Conservation (phyloP, 768 basidiomycete species). For the Boletus reticulatus region DNA sequence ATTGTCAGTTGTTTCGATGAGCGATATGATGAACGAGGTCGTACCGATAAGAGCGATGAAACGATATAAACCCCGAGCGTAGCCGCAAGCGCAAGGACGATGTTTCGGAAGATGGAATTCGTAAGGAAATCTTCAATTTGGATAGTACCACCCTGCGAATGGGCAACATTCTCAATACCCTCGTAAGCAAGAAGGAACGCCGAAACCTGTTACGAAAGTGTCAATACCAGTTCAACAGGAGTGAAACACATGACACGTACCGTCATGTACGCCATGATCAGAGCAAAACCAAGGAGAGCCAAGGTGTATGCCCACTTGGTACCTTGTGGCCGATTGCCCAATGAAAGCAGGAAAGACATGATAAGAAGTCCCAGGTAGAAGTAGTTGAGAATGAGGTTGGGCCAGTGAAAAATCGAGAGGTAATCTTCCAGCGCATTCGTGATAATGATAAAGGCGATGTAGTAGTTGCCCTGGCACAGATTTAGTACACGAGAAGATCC, state of each 20-base stretch:
- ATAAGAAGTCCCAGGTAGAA: constrained; percentile 85
- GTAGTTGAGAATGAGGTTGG: constrained; percentile 81
- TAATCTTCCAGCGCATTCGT: constrained; percentile 66
- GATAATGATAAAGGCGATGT: constrained; percentile 82
- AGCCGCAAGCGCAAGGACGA: constrained; percentile 82
- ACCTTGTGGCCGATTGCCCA: constrained; percentile 92
- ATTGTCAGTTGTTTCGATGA: not conserved
- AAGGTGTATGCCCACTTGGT: constrained; percentile 83
- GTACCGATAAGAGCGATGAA: constrained; percentile 78
- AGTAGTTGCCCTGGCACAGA: constrained; percentile 71
- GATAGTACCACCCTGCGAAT: too few relatives aligned
- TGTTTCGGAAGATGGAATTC: constrained; percentile 79
- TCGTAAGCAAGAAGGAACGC: too few relatives aligned
- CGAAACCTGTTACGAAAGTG: not conserved
- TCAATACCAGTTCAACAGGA: constrained; percentile 4
- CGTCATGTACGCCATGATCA: constrained; percentile 95
- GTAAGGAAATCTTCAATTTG: too few relatives aligned
- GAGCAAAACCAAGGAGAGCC: constrained; percentile 81
- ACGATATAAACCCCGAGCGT: constrained; percentile 88
- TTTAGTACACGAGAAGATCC: too few relatives aligned
- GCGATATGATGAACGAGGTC: constrained; percentile 30
- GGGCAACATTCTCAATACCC: too few relatives aligned
- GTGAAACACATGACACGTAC: constrained; percentile 37
- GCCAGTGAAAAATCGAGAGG: constrained; percentile 57
- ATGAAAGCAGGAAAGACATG: constrained; percentile 80